Evolutionary conservation across 1,139 yeast genomes (phyloP).

Genomic region (Suhomyces taliae): DNA sequence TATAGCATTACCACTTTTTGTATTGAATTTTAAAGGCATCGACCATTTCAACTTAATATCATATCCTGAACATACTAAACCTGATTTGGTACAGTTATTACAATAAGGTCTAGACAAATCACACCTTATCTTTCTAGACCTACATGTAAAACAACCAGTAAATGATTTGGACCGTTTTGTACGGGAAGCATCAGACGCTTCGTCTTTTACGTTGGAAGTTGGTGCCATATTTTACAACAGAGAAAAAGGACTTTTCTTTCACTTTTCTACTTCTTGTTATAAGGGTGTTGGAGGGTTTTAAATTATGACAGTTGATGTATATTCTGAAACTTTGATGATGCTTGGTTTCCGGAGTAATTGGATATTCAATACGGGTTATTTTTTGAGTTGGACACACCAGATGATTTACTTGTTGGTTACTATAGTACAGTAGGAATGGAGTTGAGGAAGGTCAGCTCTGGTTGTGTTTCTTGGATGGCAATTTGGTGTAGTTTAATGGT

Average conservation of each 20-base stretch:
- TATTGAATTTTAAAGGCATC: constrained; percentile 49
- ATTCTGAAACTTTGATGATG: no score
- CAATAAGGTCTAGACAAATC: constrained; percentile 48
- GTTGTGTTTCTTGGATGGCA: background rate
- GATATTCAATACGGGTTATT: no score
- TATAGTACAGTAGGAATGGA: background rate
- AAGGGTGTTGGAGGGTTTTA: no score
- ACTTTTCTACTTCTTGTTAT: no score
- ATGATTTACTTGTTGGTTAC: background rate
- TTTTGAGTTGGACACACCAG: background rate
- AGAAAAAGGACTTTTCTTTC: no score
- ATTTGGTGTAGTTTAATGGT: background rate
- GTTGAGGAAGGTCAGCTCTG: background rate
- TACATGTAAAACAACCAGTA: constrained; percentile 54
- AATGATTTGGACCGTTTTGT: constrained; percentile 41
- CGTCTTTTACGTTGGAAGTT: constrained; percentile 13
- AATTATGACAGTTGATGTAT: no score
- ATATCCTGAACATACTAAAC: constrained; percentile 76
- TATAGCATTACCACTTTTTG: constrained; percentile 27
- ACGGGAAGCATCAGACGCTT: constrained; percentile 18
- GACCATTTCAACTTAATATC: constrained; percentile 82
- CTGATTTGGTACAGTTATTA: constrained; percentile 43
- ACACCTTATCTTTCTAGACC: constrained; percentile 50
- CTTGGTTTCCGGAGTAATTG: no score
- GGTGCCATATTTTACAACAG: background rate